A percentile compares a stretch with the other conserved stretches of the same genome.
phyloP scores from a whole-genome alignment of 768 basidiomycete species.

The Scleroderma citrinum region DNA sequence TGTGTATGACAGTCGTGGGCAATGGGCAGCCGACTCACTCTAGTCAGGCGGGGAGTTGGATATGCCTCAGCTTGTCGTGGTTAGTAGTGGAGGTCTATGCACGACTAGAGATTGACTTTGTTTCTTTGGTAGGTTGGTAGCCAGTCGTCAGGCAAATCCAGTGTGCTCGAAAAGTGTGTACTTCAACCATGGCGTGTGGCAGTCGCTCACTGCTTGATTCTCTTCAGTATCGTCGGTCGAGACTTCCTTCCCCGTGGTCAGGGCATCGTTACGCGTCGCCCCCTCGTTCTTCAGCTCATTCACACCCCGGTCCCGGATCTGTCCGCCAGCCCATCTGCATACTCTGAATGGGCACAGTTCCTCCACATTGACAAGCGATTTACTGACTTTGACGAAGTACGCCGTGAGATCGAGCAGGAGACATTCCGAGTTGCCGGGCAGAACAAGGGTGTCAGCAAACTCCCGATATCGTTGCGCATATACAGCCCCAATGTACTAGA shows the following conservation, averaged over 20 bases:
- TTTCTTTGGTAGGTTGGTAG: constrained; percentile 70
- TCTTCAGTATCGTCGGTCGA: constrained; percentile 83
- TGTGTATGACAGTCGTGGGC: constrained; percentile 24
- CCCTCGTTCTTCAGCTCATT: constrained; percentile 92
- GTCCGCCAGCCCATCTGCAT: constrained; percentile 37
- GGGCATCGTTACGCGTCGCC: constrained; percentile 95
- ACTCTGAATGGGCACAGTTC: constrained; percentile 94
- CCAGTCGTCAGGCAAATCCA: constrained; percentile 95
- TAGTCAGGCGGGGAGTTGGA: constrained; percentile 77
- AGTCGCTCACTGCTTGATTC: constrained; percentile 1
- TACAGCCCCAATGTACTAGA: constrained; percentile 95
- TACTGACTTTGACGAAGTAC: constrained; percentile 92
- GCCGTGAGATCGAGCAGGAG: constrained; percentile 97
- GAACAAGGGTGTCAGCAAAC: constrained; percentile 96
- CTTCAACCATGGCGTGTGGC: constrained; percentile 4
- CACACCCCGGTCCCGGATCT: constrained; percentile 69
- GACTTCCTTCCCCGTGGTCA: constrained; percentile 85
- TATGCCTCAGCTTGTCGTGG: constrained; percentile 88
- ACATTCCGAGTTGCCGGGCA: constrained; percentile 96
- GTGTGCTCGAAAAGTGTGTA: constrained; percentile 89
- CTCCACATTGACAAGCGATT: constrained; percentile 94
- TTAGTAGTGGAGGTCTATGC: constrained; percentile 35
- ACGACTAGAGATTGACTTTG: neutral
- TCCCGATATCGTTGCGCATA: constrained; percentile 93
- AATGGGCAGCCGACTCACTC: constrained; percentile 4